Conservation (phyloP, 768 basidiomycete genomes). For the Lactifluus rugatus region DNA sequence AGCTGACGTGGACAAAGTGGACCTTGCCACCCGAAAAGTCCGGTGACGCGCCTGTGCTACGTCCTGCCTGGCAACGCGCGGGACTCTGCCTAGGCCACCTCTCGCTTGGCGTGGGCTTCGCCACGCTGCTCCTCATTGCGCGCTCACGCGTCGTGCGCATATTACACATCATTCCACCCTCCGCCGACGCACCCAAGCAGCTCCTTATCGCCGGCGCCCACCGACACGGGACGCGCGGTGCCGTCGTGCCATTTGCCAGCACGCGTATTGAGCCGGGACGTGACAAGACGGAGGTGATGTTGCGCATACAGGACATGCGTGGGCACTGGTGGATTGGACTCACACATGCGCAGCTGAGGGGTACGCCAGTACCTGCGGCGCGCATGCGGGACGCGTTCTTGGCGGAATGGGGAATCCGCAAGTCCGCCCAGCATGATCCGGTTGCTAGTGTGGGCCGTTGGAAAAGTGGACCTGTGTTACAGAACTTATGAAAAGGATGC, state of each 20-base stretch:
- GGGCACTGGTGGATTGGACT: constrained; percentile 21
- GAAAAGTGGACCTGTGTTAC: constrained; percentile 12
- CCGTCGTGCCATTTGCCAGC: constrained; percentile 10
- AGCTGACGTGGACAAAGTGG: constrained; percentile 20
- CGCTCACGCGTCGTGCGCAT: constrained; percentile 19
- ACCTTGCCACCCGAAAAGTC: constrained; percentile 9
- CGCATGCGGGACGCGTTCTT: constrained; percentile 12
- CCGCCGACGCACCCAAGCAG: constrained; percentile 2
- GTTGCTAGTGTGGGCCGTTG: constrained; percentile 2
- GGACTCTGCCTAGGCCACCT: constrained; percentile 14
- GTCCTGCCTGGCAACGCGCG: constrained; percentile 18
- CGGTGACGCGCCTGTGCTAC: constrained; percentile 4
- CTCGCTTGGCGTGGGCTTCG: constrained; percentile 15
- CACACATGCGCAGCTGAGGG: constrained; percentile 9
- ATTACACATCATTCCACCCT: constrained; percentile 14
- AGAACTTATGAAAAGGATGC: constrained; percentile 3
- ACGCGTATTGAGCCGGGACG: constrained; percentile 17
- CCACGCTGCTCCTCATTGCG: constrained; percentile 11
- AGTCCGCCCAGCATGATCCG: neutral
- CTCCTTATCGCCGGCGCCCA: constrained; percentile 14
- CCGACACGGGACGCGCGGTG: constrained; percentile 4
- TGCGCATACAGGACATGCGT: constrained; percentile 17
- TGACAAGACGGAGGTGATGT: constrained; percentile 16
- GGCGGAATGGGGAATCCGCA: constrained; percentile 16
- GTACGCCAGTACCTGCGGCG: neutral